These are phyloP conservation scores for Phytophthora ohioensis DNA, from an alignment of 352 stramenopile genomes.

Conservation along the genomic window DNA sequence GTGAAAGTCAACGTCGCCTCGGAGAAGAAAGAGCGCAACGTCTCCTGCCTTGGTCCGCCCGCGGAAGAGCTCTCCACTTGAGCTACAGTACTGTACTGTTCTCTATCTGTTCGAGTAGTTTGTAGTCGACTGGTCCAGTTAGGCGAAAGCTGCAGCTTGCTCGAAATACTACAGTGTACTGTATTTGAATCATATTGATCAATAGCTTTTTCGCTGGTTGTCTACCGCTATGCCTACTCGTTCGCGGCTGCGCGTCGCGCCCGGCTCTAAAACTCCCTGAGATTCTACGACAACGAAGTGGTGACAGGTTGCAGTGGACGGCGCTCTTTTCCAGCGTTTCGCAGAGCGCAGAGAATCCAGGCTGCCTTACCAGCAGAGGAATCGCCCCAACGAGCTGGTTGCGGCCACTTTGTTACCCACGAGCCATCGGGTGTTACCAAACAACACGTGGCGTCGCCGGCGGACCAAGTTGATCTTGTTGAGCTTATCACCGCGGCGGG, in stretches of 20 bases:
- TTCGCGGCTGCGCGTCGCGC: constrained; percentile 8
- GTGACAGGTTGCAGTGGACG: constrained; percentile 25
- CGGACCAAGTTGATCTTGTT: constrained; percentile 25
- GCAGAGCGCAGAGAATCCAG: constrained; percentile 26
- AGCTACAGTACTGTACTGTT: background rate
- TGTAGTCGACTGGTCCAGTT: constrained; percentile 11
- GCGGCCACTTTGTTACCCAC: constrained; percentile 3
- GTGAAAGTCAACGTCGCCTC: constrained; percentile 2
- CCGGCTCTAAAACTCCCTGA: constrained; percentile 27
- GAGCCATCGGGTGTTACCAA: background rate
- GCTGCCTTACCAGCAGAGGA: background rate
- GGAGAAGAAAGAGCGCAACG: constrained; percentile 4
- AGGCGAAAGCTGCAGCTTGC: constrained; percentile 3
- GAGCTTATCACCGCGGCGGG: constrained; percentile 16
- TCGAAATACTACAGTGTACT: constrained; percentile 14
- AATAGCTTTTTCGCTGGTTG: too few species aligned
- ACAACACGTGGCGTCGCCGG: constrained; percentile 13
- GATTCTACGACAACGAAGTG: constrained; percentile 26
- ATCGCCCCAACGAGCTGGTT: too few species aligned
- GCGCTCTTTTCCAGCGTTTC: constrained; percentile 35
- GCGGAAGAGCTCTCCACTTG: background rate
- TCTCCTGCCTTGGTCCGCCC: constrained; percentile 16
- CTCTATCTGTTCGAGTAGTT: constrained; percentile 6
- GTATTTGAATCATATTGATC: too few species aligned
- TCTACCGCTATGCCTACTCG: background rate